These are phyloP conservation scores for Globisporangium cystogenes DNA, from an alignment of 352 stramenopile genomes.

Conservation along the genomic window DNA sequence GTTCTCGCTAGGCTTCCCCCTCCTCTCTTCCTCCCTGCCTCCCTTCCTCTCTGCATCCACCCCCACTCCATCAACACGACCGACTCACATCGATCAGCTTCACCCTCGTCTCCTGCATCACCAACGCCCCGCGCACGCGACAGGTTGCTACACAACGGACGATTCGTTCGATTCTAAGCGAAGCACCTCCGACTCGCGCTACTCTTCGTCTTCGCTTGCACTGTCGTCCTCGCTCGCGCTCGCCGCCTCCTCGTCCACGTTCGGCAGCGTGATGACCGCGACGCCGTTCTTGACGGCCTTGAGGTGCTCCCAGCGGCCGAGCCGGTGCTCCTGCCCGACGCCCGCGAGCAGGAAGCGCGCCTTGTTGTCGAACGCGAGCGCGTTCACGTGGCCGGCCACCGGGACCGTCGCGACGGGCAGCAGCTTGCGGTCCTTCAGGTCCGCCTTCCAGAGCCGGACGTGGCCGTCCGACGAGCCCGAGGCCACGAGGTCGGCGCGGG, in stretches of 20 bases:
- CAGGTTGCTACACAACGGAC: neutral
- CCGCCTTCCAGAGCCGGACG: constrained; percentile 89
- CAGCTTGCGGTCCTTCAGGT: constrained; percentile 65
- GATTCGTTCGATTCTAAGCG: neutral
- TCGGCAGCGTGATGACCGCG: constrained; percentile 83
- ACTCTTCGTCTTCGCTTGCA: constrained; percentile 17
- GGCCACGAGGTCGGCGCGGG: constrained; percentile 87
- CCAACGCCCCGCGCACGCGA: too few relatives aligned
- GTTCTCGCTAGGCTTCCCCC: neutral
- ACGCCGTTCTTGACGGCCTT: constrained; percentile 89
- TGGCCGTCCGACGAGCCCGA: constrained; percentile 89
- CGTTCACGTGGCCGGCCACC: constrained; percentile 68
- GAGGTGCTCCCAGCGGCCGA: constrained; percentile 89
- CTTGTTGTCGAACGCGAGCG: constrained; percentile 65
- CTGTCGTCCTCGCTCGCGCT: constrained; percentile 22
- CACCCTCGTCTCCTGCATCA: too few relatives aligned
- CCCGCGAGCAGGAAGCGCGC: constrained; percentile 88
- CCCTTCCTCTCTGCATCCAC: too few relatives aligned
- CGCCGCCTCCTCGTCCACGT: constrained; percentile 32
- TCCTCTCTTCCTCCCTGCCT: too few relatives aligned
- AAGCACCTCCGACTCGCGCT: neutral
- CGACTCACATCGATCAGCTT: too few relatives aligned
- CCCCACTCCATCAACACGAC: too few relatives aligned
- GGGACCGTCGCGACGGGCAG: constrained; percentile 65
- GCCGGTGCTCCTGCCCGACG: constrained; percentile 90